Evolutionary conservation across 768 basidiomycete genomes (phyloP).

Genomic region (Tulasnella sp.): DNA sequence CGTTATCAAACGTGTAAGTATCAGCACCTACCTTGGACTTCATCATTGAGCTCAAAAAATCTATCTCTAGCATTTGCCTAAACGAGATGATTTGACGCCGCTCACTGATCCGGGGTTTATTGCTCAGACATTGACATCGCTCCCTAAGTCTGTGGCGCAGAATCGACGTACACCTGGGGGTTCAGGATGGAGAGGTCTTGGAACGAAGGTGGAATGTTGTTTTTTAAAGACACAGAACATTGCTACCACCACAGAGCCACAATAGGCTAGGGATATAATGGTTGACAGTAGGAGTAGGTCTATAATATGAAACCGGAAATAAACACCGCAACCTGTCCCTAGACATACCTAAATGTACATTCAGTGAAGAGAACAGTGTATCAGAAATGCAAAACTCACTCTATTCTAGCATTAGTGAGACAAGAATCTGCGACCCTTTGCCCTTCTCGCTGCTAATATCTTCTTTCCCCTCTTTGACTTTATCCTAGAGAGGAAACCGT

Average conservation of each 20-base stretch:
- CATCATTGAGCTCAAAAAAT: background rate
- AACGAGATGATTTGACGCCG: constrained; percentile 68
- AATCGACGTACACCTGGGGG: constrained; percentile 48
- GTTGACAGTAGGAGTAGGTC: no score
- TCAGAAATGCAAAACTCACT: no score
- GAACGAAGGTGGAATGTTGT: constrained; percentile 40
- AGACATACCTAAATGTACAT: no score
- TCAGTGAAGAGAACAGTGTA: no score
- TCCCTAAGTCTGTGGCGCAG: constrained; percentile 48
- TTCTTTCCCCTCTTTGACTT: constrained; percentile 55
- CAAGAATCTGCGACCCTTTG: constrained; percentile 67
- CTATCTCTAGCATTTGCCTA: constrained; percentile 44
- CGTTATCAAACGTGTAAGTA: constrained; percentile 51
- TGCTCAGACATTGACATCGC: constrained; percentile 36
- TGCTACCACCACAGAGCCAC: no score
- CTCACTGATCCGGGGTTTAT: constrained; percentile 82
- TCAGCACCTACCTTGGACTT: background rate
- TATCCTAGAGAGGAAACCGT: constrained; percentile 77
- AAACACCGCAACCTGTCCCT: no score
- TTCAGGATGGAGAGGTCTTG: constrained; percentile 78
- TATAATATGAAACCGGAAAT: no score
- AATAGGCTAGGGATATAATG: no score
- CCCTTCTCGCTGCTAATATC: constrained; percentile 52
- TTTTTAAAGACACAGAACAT: constrained; percentile 4
- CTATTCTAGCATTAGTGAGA: constrained; percentile 61